phyloP scores from a whole-genome alignment of 1,284 basidiomycete genomes.

The Salmacisia buchloeana region DNA sequence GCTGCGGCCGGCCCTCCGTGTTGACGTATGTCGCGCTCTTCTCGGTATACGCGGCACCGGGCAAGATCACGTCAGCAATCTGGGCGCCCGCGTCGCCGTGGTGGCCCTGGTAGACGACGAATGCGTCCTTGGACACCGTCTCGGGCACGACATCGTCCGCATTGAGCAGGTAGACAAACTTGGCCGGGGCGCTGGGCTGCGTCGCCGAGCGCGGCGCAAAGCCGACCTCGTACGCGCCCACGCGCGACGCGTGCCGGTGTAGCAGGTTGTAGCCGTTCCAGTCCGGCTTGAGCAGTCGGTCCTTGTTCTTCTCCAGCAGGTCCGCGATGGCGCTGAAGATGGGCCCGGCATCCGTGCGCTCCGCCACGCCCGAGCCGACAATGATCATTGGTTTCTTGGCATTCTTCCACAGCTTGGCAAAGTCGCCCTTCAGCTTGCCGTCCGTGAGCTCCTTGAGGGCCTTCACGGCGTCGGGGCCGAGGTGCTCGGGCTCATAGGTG shows the following conservation, averaged over 20 bases:
- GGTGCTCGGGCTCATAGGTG: conserved; percentile 85
- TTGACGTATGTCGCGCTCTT: conserved; percentile 93
- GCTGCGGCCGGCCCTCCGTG: conserved; percentile 88
- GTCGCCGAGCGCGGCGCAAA: conserved; percentile 77
- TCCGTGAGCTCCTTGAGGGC: conserved; percentile 73
- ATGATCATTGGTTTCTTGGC: conserved; percentile 93
- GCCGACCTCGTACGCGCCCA: conserved; percentile 93
- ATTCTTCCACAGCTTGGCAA: conserved; percentile 78
- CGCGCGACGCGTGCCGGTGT: conserved; percentile 80
- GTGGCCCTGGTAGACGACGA: conserved; percentile 98
- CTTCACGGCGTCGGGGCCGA: conserved; percentile 68
- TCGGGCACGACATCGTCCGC: conserved; percentile 88
- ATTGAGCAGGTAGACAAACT: conserved; percentile 95
- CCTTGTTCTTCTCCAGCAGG: conserved; percentile 64
- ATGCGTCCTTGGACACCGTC: conserved; percentile 86
- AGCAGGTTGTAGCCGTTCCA: conserved; percentile 95
- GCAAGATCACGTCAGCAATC: conserved; percentile 90
- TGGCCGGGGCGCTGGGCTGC: conserved; percentile 63
- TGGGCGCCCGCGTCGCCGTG: conserved; percentile 96
- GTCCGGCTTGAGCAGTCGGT: conserved; percentile 69
- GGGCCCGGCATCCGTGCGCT: conserved; percentile 78
- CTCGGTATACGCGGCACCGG: conserved; percentile 92
- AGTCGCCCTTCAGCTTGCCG: conserved; percentile 60
- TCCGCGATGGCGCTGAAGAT: conserved; percentile 73
- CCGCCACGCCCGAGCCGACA: conserved; percentile 77